Evolutionary conservation across 2,329 filamentous ascomycete species (phyloP).

Genomic region (Penicillium psychrosexuale): DNA sequence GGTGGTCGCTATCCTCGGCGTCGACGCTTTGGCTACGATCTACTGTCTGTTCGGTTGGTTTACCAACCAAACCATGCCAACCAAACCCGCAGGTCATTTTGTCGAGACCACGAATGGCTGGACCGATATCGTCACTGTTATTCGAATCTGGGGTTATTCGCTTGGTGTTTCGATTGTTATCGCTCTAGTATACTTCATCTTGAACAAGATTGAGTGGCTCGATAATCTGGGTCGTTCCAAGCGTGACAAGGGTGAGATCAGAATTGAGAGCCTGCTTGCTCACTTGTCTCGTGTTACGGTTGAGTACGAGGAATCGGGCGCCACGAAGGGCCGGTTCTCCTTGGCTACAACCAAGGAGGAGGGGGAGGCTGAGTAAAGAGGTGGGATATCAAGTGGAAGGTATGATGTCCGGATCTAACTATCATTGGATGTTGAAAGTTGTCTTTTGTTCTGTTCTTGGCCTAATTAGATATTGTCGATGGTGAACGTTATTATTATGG

Average conservation of each 20-base stretch:
- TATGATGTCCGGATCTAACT: not conserved
- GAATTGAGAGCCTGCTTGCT: slow-evolving; percentile 51
- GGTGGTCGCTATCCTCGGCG: slow-evolving; percentile 65
- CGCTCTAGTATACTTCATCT: slow-evolving; percentile 49
- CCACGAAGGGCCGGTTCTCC: slow-evolving; percentile 43
- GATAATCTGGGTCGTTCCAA: slow-evolving; percentile 49
- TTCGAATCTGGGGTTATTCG: slow-evolving; percentile 52
- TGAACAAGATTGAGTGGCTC: slow-evolving; percentile 46
- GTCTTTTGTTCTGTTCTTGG: not conserved
- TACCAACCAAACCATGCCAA: slow-evolving; percentile 49
- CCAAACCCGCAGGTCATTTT: slow-evolving; percentile 25
- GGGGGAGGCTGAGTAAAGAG: slow-evolving; percentile 41
- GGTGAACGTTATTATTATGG: not conserved
- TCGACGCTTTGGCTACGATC: slow-evolving; percentile 68
- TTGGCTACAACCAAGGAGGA: slow-evolving; percentile 45
- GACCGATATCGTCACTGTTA: slow-evolving; percentile 56
- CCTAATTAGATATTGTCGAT: not conserved
- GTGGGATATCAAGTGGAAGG: not conserved
- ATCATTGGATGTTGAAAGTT: not conserved
- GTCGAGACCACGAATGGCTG: slow-evolving; percentile 50
- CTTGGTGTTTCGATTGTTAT: slow-evolving; percentile 52
- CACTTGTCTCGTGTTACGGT: slow-evolving; percentile 49
- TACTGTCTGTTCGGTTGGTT: slow-evolving; percentile 77
- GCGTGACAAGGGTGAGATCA: slow-evolving; percentile 48
- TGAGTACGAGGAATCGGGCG: slow-evolving; percentile 49